Evolutionary conservation across 139 green algal species (phyloP).

Genomic region (Micractinium conductrix): DNA sequence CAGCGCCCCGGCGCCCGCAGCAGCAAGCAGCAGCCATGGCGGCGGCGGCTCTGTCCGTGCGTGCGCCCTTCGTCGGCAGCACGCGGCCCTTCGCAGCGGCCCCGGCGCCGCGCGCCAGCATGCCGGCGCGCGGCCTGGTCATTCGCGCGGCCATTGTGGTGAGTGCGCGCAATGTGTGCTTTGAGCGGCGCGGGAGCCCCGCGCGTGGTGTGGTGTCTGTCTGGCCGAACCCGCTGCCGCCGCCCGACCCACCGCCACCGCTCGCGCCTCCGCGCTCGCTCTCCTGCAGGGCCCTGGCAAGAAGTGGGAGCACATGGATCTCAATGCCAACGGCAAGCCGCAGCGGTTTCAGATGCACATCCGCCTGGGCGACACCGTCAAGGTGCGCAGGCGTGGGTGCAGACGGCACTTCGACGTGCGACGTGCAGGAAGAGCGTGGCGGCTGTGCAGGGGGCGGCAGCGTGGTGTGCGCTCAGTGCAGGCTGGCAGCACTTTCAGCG

Average conservation of each 20-base stretch:
- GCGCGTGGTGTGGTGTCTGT: neutral
- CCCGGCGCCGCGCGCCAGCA: neutral
- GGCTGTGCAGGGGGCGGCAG: too few relatives aligned
- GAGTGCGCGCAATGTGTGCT: neutral
- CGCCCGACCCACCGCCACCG: neutral
- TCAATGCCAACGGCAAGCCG: slow-evolving; percentile 85
- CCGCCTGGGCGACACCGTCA: slow-evolving; percentile 87
- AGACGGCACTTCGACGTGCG: too few relatives aligned
- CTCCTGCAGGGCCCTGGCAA: slow-evolving; percentile 75
- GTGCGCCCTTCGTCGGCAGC: slow-evolving; percentile 14
- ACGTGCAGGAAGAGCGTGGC: too few relatives aligned
- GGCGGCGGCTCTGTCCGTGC: too few relatives aligned
- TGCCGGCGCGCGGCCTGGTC: neutral
- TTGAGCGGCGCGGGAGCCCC: neutral
- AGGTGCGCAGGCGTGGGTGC: too few relatives aligned
- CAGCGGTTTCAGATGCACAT: slow-evolving; percentile 87
- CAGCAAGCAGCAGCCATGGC: too few relatives aligned
- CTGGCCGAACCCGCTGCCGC: neutral
- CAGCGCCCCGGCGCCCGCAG: too few relatives aligned
- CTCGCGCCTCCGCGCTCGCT: neutral
- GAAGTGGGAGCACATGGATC: slow-evolving; percentile 83
- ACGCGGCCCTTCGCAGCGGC: neutral
- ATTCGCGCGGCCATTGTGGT: slow-evolving; percentile 3
- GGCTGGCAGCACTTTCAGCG: too few relatives aligned
- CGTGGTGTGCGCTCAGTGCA: too few relatives aligned